A percentile compares a stretch with the other conserved stretches of the same genome.
These are phyloP conservation scores for Acanthamoeba royreba DNA, from an alignment of 208 protist species.

Conservation along the genomic window DNA sequence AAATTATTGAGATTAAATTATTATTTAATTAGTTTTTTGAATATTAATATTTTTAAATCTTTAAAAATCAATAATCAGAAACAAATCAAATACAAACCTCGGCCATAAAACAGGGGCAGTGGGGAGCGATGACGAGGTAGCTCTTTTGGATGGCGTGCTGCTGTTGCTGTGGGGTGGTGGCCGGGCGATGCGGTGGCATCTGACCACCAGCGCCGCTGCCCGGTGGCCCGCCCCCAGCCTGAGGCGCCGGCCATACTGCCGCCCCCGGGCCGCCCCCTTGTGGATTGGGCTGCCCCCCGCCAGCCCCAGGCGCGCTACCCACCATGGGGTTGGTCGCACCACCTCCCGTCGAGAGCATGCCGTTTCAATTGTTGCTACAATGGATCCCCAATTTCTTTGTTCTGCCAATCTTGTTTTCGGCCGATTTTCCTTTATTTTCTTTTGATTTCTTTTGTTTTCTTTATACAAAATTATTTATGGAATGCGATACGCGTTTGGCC, in stretches of 20 bases:
- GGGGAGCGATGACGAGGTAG: neutral
- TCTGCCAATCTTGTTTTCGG: no score
- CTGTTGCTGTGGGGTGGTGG: neutral
- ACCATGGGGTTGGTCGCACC: no score
- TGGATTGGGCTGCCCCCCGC: no score
- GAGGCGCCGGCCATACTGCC: no score
- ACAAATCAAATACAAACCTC: neutral
- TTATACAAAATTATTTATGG: neutral
- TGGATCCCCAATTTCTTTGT: neutral
- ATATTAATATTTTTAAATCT: no score
- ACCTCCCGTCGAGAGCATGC: neutral
- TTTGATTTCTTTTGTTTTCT: no score
- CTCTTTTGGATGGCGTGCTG: neutral
- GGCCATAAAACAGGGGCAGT: neutral
- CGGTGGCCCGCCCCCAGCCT: no score
- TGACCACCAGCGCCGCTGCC: neutral
- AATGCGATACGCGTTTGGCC: neutral
- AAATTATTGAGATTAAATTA: neutral
- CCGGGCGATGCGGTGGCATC: neutral
- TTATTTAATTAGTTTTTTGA: no score
- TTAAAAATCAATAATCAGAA: no score
- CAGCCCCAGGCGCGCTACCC: no score
- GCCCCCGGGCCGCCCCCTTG: no score
- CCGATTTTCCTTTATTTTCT: no score
- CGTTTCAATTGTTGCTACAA: neutral